phyloP scores from a whole-genome alignment of 2,329 filamentous ascomycete species.

The Hypoxylon sp. region DNA sequence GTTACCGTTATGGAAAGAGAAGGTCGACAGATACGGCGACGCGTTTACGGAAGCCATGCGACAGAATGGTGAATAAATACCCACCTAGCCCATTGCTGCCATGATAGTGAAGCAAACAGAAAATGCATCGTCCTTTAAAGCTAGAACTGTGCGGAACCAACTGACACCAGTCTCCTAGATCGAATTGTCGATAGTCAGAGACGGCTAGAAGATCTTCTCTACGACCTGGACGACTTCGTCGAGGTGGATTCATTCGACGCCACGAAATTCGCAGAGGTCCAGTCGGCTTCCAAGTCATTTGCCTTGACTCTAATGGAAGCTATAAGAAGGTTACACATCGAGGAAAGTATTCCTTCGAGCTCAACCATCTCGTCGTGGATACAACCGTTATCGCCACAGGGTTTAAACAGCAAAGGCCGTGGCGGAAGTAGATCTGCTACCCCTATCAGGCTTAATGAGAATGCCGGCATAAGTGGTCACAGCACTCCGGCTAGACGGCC shows the following conservation, averaged over 20 bases:
- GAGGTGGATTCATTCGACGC: conserved; percentile 50
- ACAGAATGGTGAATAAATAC: conserved; percentile 48
- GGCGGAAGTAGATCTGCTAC: conserved; percentile 20
- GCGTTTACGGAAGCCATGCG: conserved; percentile 49
- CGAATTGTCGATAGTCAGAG: conserved; percentile 40
- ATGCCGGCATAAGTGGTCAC: conserved; percentile 12
- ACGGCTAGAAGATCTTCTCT: conserved; percentile 52
- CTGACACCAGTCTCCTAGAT: conserved; percentile 33
- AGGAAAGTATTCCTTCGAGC: conserved; percentile 27
- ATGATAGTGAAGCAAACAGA: neutral
- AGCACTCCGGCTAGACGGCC: conserved; percentile 25
- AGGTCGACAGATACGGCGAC: conserved; percentile 50
- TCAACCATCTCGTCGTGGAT: conserved; percentile 45
- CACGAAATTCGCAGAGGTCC: conserved; percentile 49
- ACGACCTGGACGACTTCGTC: conserved; percentile 55
- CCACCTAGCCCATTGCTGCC: conserved; percentile 1
- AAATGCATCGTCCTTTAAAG: neutral
- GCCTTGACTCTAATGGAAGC: conserved; percentile 52
- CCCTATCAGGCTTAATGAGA: conserved; percentile 12
- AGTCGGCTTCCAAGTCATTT: conserved; percentile 51
- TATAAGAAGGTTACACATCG: conserved; percentile 48
- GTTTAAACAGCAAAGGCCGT: conserved; percentile 15
- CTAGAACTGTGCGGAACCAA: conserved; percentile 1
- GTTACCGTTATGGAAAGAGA: conserved; percentile 50
- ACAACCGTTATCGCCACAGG: conserved; percentile 22